Conservation (phyloP, 1,284 basidiomycete species). For the Puccinia triticina region DNA sequence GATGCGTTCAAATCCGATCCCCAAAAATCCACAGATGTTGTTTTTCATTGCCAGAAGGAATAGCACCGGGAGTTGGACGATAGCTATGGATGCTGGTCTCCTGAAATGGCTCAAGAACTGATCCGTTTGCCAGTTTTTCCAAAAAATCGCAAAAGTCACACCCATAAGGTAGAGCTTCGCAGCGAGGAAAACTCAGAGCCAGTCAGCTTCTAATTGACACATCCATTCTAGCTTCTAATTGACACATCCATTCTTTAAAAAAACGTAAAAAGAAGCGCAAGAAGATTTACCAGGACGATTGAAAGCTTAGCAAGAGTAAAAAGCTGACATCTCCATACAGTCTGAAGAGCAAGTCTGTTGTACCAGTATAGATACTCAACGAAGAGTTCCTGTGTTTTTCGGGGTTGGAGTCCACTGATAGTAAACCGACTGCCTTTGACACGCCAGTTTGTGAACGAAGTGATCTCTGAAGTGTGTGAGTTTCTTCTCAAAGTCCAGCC, state of each 20-base stretch:
- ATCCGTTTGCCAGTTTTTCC: slow-evolving; percentile 1
- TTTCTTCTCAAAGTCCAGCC: slow-evolving; percentile 35
- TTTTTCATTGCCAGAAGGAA: slow-evolving; percentile 50
- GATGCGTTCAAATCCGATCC: slow-evolving; percentile 31
- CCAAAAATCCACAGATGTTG: slow-evolving; percentile 36
- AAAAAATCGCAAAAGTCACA: not conserved
- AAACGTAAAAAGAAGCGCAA: not conserved
- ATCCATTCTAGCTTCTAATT: not conserved
- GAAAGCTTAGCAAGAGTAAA: slow-evolving; percentile 37
- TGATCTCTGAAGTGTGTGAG: not conserved
- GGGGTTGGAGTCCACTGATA: not conserved
- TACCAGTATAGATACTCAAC: slow-evolving; percentile 32
- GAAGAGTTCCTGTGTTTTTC: not conserved
- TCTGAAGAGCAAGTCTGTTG: slow-evolving; percentile 25
- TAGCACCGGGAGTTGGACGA: slow-evolving; percentile 36
- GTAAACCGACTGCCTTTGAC: slow-evolving; percentile 15
- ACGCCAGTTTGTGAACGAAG: not conserved
- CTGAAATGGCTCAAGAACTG: slow-evolving; percentile 31
- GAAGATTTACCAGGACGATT: slow-evolving; percentile 6
- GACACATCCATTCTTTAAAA: not conserved
- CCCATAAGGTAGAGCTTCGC: not conserved
- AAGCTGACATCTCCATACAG: slow-evolving; percentile 6
- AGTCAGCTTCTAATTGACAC: not conserved
- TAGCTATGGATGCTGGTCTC: slow-evolving; percentile 38
- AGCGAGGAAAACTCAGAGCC: not conserved